These are phyloP conservation scores for Juncus effusus DNA, from an alignment of 176 grass and related monocot genomes.

Conservation along the genomic window DNA sequence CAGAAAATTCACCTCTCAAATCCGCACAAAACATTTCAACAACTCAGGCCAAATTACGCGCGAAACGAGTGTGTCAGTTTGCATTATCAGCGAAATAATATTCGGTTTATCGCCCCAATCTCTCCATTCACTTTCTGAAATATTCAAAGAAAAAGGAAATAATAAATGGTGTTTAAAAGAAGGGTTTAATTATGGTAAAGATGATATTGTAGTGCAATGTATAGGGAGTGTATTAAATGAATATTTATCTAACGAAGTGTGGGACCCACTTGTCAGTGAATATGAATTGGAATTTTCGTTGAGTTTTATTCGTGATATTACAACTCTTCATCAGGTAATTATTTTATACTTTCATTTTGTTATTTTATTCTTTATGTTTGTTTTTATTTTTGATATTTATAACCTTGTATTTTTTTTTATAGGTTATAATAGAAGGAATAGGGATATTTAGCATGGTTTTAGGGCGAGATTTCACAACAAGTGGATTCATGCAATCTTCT, in stretches of 20 bases:
- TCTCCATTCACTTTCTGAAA: slow-evolving; percentile 47
- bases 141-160: slow-evolving; percentile 40
- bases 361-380: slow-evolving; percentile 25
- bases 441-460: slow-evolving; percentile 75
- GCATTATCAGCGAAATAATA: slow-evolving; percentile 94
- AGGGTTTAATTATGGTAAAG: slow-evolving; percentile 32
- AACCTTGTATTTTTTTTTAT: slow-evolving; percentile 18
- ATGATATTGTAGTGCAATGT: slow-evolving; percentile 46
- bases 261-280: slow-evolving; percentile 71
- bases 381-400: slow-evolving; percentile 14
- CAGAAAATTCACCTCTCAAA: slow-evolving; percentile 62
- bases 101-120: slow-evolving; percentile 79
- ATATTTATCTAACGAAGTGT: slow-evolving; percentile 75
- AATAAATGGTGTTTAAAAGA: slow-evolving; percentile 47
- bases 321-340: slow-evolving; percentile 70
- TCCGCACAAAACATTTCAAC: slow-evolving; percentile 45
- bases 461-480: slow-evolving; percentile 68
- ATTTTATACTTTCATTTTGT: slow-evolving; percentile 7
- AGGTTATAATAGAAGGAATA: slow-evolving; percentile 95
- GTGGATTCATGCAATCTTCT: slow-evolving; percentile 94
- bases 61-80: slow-evolving; percentile 66
- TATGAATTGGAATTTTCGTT: slow-evolving; percentile 51
- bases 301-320: slow-evolving; percentile 69
- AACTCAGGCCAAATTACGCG: slow-evolving; percentile 56
- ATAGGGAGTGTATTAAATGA: slow-evolving; percentile 82